A percentile compares a stretch with the other conserved stretches of the same genome.
Conservation (phyloP, 1,139 yeast species). For the Arxiozyma telluris region DNA sequence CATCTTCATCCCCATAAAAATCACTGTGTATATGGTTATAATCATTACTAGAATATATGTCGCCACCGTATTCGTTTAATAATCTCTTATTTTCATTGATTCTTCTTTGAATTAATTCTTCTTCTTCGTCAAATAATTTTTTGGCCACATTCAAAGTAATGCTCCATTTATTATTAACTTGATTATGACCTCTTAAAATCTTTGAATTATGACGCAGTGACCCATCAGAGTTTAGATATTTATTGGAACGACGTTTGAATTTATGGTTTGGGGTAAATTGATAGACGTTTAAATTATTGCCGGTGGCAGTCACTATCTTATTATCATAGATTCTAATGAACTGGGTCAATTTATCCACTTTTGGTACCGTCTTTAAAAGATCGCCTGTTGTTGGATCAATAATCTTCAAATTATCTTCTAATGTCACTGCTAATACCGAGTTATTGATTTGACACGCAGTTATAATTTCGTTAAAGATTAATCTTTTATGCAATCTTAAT, state of each 20-base stretch:
- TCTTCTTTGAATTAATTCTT: slow-evolving; percentile 17
- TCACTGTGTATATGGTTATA: slow-evolving; percentile 25
- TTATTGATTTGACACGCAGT: slow-evolving; percentile 26
- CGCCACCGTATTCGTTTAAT: slow-evolving; percentile 28
- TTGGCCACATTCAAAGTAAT: slow-evolving; percentile 22
- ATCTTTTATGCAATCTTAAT: slow-evolving; percentile 14
- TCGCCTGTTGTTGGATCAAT: slow-evolving; percentile 46
- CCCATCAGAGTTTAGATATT: slow-evolving; percentile 1
- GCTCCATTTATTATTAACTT: slow-evolving; percentile 23
- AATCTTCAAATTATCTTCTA: slow-evolving; percentile 52
- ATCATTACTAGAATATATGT: slow-evolving; percentile 10
- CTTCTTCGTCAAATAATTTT: slow-evolving; percentile 29
- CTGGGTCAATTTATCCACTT: slow-evolving; percentile 27
- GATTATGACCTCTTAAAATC: neutral
- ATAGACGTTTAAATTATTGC: slow-evolving; percentile 24
- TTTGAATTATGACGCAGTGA: slow-evolving; percentile 9
- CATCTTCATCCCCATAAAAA: slow-evolving; percentile 15
- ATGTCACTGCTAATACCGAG: slow-evolving; percentile 53
- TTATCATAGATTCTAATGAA: slow-evolving; percentile 28
- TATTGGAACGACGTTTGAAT: neutral
- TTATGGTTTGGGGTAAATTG: slow-evolving; percentile 14
- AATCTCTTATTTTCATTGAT: slow-evolving; percentile 17
- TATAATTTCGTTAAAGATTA: slow-evolving; percentile 24
- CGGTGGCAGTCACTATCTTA: slow-evolving; percentile 24
- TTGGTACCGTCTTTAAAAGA: slow-evolving; percentile 26